phyloP scores from a whole-genome alignment of 768 basidiomycete species.

The Infundibulicybe gibba region DNA sequence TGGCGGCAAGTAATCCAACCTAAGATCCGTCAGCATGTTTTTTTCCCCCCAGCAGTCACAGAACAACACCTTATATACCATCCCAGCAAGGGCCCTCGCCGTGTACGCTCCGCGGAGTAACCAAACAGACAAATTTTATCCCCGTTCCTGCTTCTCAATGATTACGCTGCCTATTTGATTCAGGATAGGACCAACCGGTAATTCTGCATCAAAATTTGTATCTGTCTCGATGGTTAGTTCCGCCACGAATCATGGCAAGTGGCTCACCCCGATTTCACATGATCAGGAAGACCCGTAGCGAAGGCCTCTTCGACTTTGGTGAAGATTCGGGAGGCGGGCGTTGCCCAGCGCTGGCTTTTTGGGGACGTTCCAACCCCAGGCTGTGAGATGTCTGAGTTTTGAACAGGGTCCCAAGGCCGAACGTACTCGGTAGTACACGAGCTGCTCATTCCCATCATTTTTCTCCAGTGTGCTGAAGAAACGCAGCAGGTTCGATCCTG shows the following conservation, averaged over 20 bases:
- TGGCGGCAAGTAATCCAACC: constrained; percentile 22
- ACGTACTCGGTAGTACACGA: background rate
- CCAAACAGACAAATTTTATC: background rate
- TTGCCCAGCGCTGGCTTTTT: background rate
- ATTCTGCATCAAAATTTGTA: background rate
- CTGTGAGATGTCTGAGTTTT: background rate
- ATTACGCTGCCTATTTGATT: background rate
- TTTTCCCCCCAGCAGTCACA: no score
- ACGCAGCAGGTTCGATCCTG: background rate
- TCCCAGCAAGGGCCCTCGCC: background rate
- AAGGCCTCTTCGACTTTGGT: background rate
- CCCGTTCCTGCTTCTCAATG: background rate
- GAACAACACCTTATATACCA: background rate
- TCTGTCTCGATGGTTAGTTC: background rate
- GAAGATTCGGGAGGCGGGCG: background rate
- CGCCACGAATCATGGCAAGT: background rate
- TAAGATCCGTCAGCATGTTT: background rate
- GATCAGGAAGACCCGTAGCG: background rate
- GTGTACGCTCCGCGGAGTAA: background rate
- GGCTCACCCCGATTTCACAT: background rate
- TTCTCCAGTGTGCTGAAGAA: background rate
- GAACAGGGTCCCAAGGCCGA: no score
- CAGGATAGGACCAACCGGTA: background rate
- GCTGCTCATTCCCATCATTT: background rate
- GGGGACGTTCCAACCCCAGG: background rate